A percentile compares a stretch with the other conserved stretches of the same genome.
Conservation (phyloP, 805 yeast species). For the Maudiozyma bulderi region DNA sequence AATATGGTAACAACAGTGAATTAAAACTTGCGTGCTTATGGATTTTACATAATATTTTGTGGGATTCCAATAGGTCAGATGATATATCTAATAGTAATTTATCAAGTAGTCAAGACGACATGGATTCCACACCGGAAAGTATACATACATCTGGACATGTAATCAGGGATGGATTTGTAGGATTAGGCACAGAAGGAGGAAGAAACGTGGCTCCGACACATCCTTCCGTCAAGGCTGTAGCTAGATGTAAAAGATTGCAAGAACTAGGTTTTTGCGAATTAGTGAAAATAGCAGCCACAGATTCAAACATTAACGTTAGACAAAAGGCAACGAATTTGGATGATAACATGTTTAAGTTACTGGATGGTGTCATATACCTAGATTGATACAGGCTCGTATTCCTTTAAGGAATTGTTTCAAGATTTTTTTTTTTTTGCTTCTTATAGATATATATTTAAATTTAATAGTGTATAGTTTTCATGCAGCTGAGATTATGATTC, state of each 20-base stretch:
- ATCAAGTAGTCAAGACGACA: slow-evolving; percentile 15
- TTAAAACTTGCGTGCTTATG: slow-evolving; percentile 26
- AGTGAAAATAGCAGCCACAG: slow-evolving; percentile 21
- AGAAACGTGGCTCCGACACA: background rate
- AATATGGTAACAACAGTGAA: slow-evolving; percentile 18
- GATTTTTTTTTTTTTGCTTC: too few relatives aligned
- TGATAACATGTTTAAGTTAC: slow-evolving; percentile 22
- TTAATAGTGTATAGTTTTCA: background rate
- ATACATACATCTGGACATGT: background rate
- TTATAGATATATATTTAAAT: background rate
- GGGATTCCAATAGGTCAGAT: slow-evolving; percentile 24
- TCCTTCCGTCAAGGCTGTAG: slow-evolving; percentile 9
- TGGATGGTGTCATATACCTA: slow-evolving; percentile 10
- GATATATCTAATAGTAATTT: background rate
- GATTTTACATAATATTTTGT: slow-evolving; percentile 26
- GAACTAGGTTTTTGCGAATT: slow-evolving; percentile 22
- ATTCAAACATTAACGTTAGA: slow-evolving; percentile 21
- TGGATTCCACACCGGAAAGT: slow-evolving; percentile 5
- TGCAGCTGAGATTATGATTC: too few relatives aligned
- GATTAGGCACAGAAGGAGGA: too few relatives aligned
- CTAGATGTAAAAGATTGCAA: slow-evolving; percentile 23
- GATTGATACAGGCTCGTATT: background rate
- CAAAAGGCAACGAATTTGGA: slow-evolving; percentile 26
- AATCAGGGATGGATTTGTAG: too few relatives aligned
- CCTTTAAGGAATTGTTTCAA: too few relatives aligned